Percentiles rank a stretch among this genome's conserved stretches.
Evolutionary conservation across 192 early-diverging fungal species (phyloP).

Genomic region (Backusella mclennaniae): DNA sequence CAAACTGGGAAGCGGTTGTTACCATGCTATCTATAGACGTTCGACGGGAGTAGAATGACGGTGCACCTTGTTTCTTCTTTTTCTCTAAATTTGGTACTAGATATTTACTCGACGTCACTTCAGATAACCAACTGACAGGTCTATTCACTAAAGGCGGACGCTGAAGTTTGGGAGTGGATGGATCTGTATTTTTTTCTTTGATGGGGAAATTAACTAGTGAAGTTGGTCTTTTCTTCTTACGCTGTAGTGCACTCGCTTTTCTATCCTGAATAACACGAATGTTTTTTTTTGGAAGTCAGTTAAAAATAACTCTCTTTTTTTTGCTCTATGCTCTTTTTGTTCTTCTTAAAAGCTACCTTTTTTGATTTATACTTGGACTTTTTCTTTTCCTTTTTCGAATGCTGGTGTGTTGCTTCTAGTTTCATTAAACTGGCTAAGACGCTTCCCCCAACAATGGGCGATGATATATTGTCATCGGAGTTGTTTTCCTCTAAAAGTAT

Average conservation of each 20-base stretch:
- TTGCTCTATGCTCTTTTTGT: background rate
- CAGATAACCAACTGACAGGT: constrained; percentile 22
- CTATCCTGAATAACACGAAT: background rate
- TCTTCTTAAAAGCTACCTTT: background rate
- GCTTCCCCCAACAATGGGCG: constrained; percentile 19
- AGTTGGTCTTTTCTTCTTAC: background rate
- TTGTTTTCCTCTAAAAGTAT: background rate
- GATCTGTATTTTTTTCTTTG: background rate
- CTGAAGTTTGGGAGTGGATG: background rate
- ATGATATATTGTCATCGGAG: background rate
- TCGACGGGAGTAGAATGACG: constrained; percentile 21
- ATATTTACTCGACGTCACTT: constrained; percentile 14
- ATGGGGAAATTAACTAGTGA: background rate
- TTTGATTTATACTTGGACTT: background rate
- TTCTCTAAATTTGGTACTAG: constrained; percentile 30
- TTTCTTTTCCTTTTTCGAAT: background rate
- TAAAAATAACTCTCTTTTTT: background rate
- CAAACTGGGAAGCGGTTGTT: constrained; percentile 30
- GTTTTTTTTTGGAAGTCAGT: background rate
- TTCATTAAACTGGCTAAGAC: constrained; percentile 30
- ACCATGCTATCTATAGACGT: constrained; percentile 20
- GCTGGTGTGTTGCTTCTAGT: constrained; percentile 22
- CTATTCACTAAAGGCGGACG: constrained; percentile 14
- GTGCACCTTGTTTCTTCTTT: background rate
- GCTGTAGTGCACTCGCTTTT: background rate